Percentiles rank a stretch among this genome's conserved stretches.
These are phyloP conservation scores for Omphalea diandra DNA, from an alignment of 441 rosid genomes.

Conservation along the genomic window DNA sequence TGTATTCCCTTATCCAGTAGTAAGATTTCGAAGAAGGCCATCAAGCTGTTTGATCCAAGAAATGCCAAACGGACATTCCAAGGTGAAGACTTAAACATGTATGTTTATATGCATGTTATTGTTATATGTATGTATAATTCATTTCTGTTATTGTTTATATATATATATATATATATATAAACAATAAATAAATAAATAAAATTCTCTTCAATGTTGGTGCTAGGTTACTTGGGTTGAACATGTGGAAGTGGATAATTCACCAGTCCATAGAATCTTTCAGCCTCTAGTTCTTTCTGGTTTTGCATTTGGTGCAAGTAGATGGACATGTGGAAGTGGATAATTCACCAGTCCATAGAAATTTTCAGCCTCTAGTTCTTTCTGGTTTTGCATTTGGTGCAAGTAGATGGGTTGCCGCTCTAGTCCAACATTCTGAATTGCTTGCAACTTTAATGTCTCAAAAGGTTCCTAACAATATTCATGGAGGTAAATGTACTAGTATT, in stretches of 20 bases:
- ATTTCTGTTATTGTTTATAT: neutral
- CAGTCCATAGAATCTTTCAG: constrained; percentile 30
- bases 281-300: constrained; percentile 39
- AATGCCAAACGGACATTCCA: constrained; percentile 32
- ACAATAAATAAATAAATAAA: too few relatives aligned
- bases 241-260: constrained; percentile 39
- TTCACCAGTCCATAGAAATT: constrained; percentile 29
- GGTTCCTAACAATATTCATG: constrained; percentile 1
- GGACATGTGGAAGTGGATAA: too few relatives aligned
- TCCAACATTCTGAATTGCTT: constrained; percentile 33
- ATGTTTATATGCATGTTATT: too few relatives aligned
- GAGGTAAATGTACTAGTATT: constrained; percentile 26
- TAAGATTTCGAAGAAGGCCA: constrained; percentile 41
- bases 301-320: constrained; percentile 50
- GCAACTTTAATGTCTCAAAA: constrained; percentile 18
- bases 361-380: constrained; percentile 31
- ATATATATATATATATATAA: too few relatives aligned
- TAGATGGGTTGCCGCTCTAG: constrained; percentile 44
- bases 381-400: constrained; percentile 49
- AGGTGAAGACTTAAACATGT: constrained; percentile 29
- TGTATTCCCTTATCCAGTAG: constrained; percentile 33
- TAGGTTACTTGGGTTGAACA: constrained; percentile 67
- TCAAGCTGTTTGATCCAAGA: constrained; percentile 54
- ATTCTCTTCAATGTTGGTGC: neutral
- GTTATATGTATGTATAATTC: neutral